Base-by-base conservation (phyloP, 306 rosid genomes). In the Begonia fuchsioides region DNA sequence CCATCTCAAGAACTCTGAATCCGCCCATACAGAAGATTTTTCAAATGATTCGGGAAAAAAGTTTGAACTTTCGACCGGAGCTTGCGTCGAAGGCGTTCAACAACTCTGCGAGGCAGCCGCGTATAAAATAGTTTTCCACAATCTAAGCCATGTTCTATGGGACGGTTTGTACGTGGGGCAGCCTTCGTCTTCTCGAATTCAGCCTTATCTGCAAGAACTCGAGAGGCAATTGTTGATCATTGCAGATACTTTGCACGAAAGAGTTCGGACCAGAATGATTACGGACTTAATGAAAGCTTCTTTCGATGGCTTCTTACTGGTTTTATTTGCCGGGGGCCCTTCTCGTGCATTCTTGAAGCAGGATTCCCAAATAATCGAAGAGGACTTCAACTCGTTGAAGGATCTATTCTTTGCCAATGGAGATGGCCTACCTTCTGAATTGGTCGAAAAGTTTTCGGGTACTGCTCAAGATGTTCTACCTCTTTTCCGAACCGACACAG, bases 241-340 rank as follows among this genome's bases (percentile, higher is more conserved):
- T 53, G 75, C 98, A 32, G 84, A 85, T 56, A 69, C 69, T 5
- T 64, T 90, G 53, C 82, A 90, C 20, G 98, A 85, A 69, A 79
- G 80, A 62, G 76, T 90, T 48, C 95, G 95, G 17, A 90, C 92
- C 5, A 76, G 92, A 39, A 77, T 79, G 53, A 56, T 90, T 53
- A 67, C 87, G n/a, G 95, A 90, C 64, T 71, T 85, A 68, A 85
- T 90, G 98, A 90, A 79, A 71, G 98, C 98, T 61, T 81, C 98
- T 50, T 81, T 90, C 55, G 98, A 90, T 50, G 98, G 98, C 6
- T 79, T 90, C 64, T 75, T 90, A 72, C 68, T 90, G 60, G 98
- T 85, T 61, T 68, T 90, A 75, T 95, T 90, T 59, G 98, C 94
- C 53, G 98, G 98, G 63, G 95, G 98, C 11, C 98, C 98, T 15